These are phyloP conservation scores for Tremellales sp. DNA, from an alignment of 1,284 basidiomycete genomes.

Conservation along the genomic window DNA sequence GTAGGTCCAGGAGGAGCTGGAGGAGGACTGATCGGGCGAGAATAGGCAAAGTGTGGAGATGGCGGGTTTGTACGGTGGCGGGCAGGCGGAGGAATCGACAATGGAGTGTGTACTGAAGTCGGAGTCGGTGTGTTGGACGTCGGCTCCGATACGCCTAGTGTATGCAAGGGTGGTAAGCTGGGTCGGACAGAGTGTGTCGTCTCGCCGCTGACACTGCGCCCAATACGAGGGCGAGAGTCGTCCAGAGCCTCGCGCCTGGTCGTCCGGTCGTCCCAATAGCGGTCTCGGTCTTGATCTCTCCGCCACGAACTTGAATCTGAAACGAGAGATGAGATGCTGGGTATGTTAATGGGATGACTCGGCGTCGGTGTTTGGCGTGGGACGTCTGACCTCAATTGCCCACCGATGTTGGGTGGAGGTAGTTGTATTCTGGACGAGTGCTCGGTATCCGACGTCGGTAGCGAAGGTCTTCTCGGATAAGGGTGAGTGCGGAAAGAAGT, in stretches of 20 bases:
- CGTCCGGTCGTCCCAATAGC: neutral
- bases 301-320: neutral
- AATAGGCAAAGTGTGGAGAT: neutral
- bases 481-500: neutral
- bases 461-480: neutral
- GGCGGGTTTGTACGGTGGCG: neutral
- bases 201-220: neutral
- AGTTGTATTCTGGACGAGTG: neutral
- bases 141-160: neutral
- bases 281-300: neutral
- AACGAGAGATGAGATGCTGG: neutral
- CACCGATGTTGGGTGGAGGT: neutral
- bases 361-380: neutral
- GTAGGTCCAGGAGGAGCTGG: neutral
- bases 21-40: neutral
- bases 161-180: neutral
- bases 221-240: neutral
- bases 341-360: neutral
- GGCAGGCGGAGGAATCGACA: neutral
- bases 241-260: neutral
- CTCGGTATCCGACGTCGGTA: neutral
- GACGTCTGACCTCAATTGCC: neutral
- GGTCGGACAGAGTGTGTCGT: neutral
- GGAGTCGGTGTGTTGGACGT: neutral
- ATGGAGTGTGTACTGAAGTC: neutral